Evolutionary conservation across 2,329 filamentous ascomycete species (phyloP), one percentile per base, ranked within the genome.

Genomic region (Fusarium veterinarium): DNA sequence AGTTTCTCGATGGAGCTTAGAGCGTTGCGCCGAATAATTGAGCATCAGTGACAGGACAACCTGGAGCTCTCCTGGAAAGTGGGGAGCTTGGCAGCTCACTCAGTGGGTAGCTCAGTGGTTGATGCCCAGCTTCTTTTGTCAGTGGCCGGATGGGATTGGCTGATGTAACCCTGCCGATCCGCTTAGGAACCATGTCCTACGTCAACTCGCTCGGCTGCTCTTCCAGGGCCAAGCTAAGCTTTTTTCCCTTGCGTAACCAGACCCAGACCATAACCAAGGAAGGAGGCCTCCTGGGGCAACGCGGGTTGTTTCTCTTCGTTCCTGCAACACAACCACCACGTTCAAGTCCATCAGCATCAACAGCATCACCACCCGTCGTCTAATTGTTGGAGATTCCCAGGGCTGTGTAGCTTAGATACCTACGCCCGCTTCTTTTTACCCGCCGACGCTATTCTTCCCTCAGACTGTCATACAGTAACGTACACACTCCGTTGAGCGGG

Each of bases 281-380:
- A 71, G 63, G 70, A 72, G 70, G 70, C 70, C 70, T 72, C 70
- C 70, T 73, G 48, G 66, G 60, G 40, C 62, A 51, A 68, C 45
- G 35, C 65, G 38, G 49, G 44, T 25, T 67, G 35, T 31, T 61
- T 64, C 44, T 51, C 45, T 55, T 51, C 35, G 30, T 48, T 69
- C 30, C 59, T 69, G 66, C 66, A 69, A 69, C 64, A 51, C 63
- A 68, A 68, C 64, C 64, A 67, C 45, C 62, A 56, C 37, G 20
- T 40, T 23, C 38, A 40, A 64, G 60, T 35, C 63, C 12, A 67
- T 42, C 61, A 52, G 41, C 57, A 53, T 41, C 64, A 64, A 11
- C 40, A 64, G 17, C 45, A 59, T 52, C 64, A 41, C 64, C 65
- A 45, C n/a, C 20, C 6, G 8, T 17, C 48, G 46, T 45, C 38